Percentiles rank a stretch among this genome's conserved stretches.
phyloP scores from a whole-genome alignment of 108 stramenopile genomes.

The Skeletonema menzelii region DNA sequence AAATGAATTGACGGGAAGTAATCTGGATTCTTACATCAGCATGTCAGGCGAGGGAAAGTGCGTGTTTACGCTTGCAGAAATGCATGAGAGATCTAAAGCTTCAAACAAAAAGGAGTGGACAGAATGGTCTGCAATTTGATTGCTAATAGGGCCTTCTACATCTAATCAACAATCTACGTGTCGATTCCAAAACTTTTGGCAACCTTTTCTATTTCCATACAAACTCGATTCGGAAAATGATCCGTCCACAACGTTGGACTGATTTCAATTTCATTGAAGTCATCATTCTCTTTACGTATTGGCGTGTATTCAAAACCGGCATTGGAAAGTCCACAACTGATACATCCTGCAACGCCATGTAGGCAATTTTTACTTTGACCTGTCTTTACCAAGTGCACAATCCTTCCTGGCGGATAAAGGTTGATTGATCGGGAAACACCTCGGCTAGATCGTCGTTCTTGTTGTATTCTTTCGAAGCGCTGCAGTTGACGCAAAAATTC shows the following conservation, averaged over 20 bases:
- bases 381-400: slow-evolving; percentile 85
- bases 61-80: slow-evolving; percentile 9
- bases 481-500: slow-evolving; percentile 71
- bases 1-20: slow-evolving; percentile 9
- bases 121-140: background rate
- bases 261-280: slow-evolving; percentile 87
- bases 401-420: slow-evolving; percentile 82
- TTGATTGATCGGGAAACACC: slow-evolving; percentile 50
- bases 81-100: background rate
- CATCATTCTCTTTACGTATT: slow-evolving; percentile 77
- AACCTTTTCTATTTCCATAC: slow-evolving; percentile 58
- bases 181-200: slow-evolving; percentile 49
- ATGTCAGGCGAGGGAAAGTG: slow-evolving; percentile 16
- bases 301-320: slow-evolving; percentile 80
- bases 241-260: slow-evolving; percentile 88
- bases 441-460: slow-evolving; percentile 59
- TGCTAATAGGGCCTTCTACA: background rate
- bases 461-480: slow-evolving; percentile 66
- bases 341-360: slow-evolving; percentile 50
- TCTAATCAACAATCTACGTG: background rate
- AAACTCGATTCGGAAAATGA: slow-evolving; percentile 87
- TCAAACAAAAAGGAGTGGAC: background rate
- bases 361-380: slow-evolving; percentile 60
- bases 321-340: slow-evolving; percentile 77
- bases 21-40: slow-evolving; percentile 36